These are phyloP conservation scores for Beverwykella pulmonaria DNA, from an alignment of 495 filamentous ascomycete species.

Conservation along the genomic window DNA sequence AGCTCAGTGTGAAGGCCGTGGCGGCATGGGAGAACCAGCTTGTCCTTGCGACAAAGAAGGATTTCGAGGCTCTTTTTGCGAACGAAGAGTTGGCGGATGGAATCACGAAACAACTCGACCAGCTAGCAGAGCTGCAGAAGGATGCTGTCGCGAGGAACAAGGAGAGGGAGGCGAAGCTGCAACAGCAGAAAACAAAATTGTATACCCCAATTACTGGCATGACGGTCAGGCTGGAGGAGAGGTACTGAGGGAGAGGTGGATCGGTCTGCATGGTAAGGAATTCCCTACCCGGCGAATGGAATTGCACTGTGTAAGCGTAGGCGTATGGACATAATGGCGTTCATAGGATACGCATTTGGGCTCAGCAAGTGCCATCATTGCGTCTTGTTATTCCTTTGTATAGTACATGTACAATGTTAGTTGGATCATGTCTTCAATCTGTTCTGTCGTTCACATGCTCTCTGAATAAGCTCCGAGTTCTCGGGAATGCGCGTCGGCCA, in stretches of 20 bases:
- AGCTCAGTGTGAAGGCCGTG: conserved; percentile 55
- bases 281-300: not conserved
- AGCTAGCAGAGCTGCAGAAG: conserved; percentile 37
- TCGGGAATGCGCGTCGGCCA: too few relatives aligned
- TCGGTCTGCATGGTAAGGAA: not conserved
- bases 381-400: too few relatives aligned
- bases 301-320: not conserved
- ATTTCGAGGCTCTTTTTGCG: conserved; percentile 55
- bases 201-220: conserved; percentile 26
- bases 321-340: not conserved
- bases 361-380: too few relatives aligned
- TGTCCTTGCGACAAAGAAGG: conserved; percentile 51
- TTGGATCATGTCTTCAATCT: too few relatives aligned
- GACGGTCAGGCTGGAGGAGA: conserved; percentile 34
- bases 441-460: too few relatives aligned
- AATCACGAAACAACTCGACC: conserved; percentile 47
- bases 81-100: conserved; percentile 48
- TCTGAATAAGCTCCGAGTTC: too few relatives aligned
- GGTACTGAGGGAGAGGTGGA: conserved; percentile 9
- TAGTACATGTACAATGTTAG: too few relatives aligned
- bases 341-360: too few relatives aligned
- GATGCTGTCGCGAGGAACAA: conserved; percentile 11
- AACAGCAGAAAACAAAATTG: conserved; percentile 23
- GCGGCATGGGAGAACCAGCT: conserved; percentile 53
- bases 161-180: conserved; percentile 28